Evolutionary conservation across 805 yeast genomes (phyloP), one percentile per base, ranked within the genome.

Genomic region (Nadsonia fulvescens): DNA sequence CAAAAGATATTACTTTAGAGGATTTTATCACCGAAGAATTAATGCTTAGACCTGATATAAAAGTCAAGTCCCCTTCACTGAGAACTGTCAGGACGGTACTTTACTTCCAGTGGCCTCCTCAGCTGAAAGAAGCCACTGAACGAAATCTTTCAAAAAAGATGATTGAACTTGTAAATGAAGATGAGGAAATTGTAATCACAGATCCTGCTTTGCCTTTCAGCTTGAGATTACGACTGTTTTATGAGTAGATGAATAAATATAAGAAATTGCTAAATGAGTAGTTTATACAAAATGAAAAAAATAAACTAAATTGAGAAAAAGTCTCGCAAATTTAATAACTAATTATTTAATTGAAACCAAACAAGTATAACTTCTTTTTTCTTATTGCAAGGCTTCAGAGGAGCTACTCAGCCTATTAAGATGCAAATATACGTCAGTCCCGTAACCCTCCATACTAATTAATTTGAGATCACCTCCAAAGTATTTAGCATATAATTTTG

Each of bases 401-500:
- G 73, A 65, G 27, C 75, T 65, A 38, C 75, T 69, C 39, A 81
- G 63, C 29, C 91, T 58, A 49, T 81, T 81, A 45, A 81, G 58
- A 51, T 82, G 93, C 42, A 82, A 49, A 42, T 81, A 82, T 2
- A 78, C 93, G 45, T 81, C 94, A 1, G 94, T 81, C 9, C 94
- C 94, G 43, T 81, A 78, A 6, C 93, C 93, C 49, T 81, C 93
- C 92, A 82, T 78, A 17, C 81, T 68, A 30, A 79, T 81, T 41
- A 82, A 59, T 43, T 74, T 75, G 47, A 81, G 61, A 41, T 82
- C 93, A 3, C 93, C 93, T 5, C 93, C 92, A 44, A 82, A 81
- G 46, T 81, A 81, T 35, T 83, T 70, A 2, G 93, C 83, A 38
- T 82, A 82, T 19, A 81, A 58, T 32, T 93, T 53, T 24, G 89